Evolutionary conservation across 495 filamentous ascomycete species (phyloP).

Genomic region (Thozetella sp.): DNA sequence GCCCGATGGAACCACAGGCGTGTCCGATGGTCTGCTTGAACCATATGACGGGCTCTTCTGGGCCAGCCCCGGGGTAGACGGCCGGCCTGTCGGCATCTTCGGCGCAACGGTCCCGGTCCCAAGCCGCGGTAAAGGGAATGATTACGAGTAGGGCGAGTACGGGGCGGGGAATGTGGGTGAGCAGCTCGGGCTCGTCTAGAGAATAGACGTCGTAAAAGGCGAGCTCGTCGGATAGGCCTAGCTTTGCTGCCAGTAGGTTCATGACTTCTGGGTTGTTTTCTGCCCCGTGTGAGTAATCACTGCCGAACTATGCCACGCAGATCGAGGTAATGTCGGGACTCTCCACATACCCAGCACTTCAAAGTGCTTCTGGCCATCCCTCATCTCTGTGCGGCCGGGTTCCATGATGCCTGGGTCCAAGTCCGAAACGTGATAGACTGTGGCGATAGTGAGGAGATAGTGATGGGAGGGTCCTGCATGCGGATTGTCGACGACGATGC

Average conservation of each 20-base stretch:
- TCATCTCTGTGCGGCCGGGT: not conserved
- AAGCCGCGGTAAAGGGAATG: slow-evolving; percentile 66
- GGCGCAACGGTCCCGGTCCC: slow-evolving; percentile 54
- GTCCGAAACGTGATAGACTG: too few relatives aligned
- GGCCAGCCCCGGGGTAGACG: slow-evolving; percentile 28
- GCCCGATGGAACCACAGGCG: slow-evolving; percentile 82
- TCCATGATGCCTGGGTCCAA: too few relatives aligned
- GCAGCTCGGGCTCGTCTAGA: slow-evolving; percentile 69
- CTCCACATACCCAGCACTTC: slow-evolving; percentile 14
- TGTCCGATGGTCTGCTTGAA: slow-evolving; percentile 90
- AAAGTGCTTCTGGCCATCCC: slow-evolving; percentile 9
- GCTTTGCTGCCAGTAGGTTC: slow-evolving; percentile 67
- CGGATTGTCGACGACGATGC: too few relatives aligned
- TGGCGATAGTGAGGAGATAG: not conserved
- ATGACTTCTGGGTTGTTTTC: slow-evolving; percentile 75
- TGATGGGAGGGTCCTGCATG: not conserved
- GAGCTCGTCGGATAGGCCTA: slow-evolving; percentile 68
- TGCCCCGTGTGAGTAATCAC: slow-evolving; percentile 5
- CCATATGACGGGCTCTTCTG: slow-evolving; percentile 64
- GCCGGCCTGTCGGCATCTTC: slow-evolving; percentile 53
- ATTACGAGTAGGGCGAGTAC: slow-evolving; percentile 77
- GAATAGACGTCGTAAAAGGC: slow-evolving; percentile 81
- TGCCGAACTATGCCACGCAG: not conserved
- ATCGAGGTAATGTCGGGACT: too few relatives aligned
- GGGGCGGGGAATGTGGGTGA: slow-evolving; percentile 74